Percentiles rank a stretch among this genome's conserved stretches.
Conservation (phyloP, 2,329 filamentous ascomycete genomes). For the Bipolaris zeicola region DNA sequence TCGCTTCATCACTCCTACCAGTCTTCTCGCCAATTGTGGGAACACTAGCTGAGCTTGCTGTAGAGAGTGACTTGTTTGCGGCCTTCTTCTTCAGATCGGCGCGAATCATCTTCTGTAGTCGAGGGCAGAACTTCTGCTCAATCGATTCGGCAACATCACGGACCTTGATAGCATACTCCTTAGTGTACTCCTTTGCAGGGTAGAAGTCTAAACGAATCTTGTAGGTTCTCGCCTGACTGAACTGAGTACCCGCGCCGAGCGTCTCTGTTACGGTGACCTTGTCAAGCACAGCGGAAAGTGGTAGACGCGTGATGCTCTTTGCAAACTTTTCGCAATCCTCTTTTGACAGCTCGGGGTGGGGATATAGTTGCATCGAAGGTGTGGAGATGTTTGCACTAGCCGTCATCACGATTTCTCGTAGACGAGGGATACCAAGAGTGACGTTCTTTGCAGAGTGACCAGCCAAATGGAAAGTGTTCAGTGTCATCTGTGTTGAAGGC, state of each 20-base stretch:
- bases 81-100: conserved; percentile 81
- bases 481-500: conserved; percentile 97
- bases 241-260: conserved; percentile 71
- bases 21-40: conserved; percentile 74
- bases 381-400: conserved; percentile 88
- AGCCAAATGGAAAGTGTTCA: conserved; percentile 99
- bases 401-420: conserved; percentile 98
- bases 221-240: conserved; percentile 80
- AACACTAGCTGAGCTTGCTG: conserved; percentile 64
- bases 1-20: conserved; percentile 60
- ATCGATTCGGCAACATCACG: conserved; percentile 79
- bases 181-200: conserved; percentile 78
- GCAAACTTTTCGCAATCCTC: conserved; percentile 79
- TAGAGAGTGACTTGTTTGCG: conserved; percentile 61
- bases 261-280: conserved; percentile 79
- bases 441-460: conserved; percentile 99
- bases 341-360: conserved; percentile 72
- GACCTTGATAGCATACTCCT: conserved; percentile 82
- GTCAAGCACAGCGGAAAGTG: conserved; percentile 82
- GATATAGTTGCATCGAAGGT: conserved; percentile 82
- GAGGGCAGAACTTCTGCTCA: conserved; percentile 78
- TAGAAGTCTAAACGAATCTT: conserved; percentile 84
- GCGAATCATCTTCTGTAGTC: conserved; percentile 71
- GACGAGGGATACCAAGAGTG: conserved; percentile 94
- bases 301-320: conserved; percentile 87